Evolutionary conservation across 495 filamentous ascomycete species (phyloP), one percentile per base, ranked within the genome.

Genomic region (Podospora fimiseda): DNA sequence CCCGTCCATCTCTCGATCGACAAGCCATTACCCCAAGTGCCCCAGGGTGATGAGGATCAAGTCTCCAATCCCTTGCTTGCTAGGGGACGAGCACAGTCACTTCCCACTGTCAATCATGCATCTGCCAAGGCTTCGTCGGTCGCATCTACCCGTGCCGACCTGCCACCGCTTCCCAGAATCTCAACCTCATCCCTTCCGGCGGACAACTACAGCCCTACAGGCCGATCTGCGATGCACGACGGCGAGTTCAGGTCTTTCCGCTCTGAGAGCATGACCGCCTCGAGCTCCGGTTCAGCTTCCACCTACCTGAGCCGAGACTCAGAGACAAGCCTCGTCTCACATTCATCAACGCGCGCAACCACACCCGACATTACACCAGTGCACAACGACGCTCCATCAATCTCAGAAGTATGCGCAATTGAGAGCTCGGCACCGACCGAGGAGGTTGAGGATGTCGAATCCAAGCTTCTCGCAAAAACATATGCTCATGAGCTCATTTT

Each of bases 401-500:
- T 78, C n/a, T 80, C 75, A 7, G 74, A 78, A 15, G 63, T 85
- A 38, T 84, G 83, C 67, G 70, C 72, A 21, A 71, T 79, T 40
- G 73, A 73, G 14, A 79, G 81, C 59, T 75, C 80, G 1, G 82
- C 78, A 1, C 65, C 84, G n/a, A 81, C 78, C 13, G 90, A 93
- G 48, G 87, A 89, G 52, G 74, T 76, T 11, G 83, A 89, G 33
- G 88, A 89, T 46, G 78, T 82, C 0, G 91, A 96, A 64, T 84
- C 80, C n/a, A 85, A 86, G 56, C 67, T 95, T 16, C 68, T 93
- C 6, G 87, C 88, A 63, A 93, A 84, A 70, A 94, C 90, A 0
- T 95, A 80, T 60, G 88, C 89, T 0, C 87, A 96, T 56, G 94
- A 99, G 60, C 71, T 99, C 19, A 80, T 93, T 50, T 86, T 85